phyloP scores from a whole-genome alignment of 345 rosid species.

The Citrus mangshanensis region DNA sequence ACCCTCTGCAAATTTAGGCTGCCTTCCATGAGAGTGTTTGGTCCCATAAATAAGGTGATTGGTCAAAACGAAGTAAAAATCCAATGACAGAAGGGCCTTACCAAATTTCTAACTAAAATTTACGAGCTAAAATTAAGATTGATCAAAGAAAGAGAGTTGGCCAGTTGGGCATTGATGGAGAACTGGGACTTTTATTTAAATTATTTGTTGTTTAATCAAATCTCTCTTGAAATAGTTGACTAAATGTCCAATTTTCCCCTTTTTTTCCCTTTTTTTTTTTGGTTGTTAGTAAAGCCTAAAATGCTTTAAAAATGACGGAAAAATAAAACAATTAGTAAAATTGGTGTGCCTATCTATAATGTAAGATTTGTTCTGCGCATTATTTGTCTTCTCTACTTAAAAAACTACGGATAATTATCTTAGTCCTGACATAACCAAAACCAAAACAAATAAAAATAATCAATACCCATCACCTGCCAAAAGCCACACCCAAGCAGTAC shows the following conservation, averaged over 20 bases:
- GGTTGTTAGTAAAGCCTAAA: background rate
- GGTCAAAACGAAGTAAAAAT: background rate
- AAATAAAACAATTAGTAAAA: background rate
- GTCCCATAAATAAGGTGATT: background rate
- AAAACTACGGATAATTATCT: background rate
- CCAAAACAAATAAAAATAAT: background rate
- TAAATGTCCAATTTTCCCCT: background rate
- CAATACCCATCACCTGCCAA: background rate
- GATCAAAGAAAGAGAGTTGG: background rate
- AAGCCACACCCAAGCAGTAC: background rate
- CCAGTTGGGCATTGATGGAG: too few species aligned
- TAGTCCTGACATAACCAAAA: conserved; percentile 6
- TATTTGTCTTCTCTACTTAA: conserved; percentile 3
- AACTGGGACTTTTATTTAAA: background rate
- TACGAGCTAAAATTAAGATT: background rate
- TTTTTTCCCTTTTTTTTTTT: background rate
- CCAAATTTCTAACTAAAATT: background rate
- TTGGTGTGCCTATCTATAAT: conserved; percentile 9
- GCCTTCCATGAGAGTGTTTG: background rate
- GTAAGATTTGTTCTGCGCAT: background rate
- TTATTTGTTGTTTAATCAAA: background rate
- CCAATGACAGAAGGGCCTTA: background rate
- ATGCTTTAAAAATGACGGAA: background rate
- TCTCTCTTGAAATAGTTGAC: conserved; percentile 15
- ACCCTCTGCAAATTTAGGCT: background rate